Conservation (phyloP, 768 basidiomycete species). For the Lactarius akahatsu region DNA sequence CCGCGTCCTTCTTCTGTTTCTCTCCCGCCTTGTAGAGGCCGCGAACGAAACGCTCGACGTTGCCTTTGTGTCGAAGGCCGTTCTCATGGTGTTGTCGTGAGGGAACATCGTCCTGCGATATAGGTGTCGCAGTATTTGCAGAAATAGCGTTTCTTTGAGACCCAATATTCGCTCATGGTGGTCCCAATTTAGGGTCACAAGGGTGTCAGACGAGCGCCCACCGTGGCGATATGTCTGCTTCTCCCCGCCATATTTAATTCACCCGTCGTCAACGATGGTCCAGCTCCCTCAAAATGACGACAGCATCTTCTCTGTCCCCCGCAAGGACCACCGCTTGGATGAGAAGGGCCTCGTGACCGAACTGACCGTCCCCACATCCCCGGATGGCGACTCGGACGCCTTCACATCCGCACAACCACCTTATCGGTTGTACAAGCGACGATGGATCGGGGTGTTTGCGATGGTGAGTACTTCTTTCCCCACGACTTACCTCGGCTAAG, state of each 20-base stretch:
- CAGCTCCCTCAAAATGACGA: background rate
- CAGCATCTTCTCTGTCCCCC: background rate
- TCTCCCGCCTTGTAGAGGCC: constrained; percentile 92
- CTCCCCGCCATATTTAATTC: background rate
- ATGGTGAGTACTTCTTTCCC: constrained; percentile 45
- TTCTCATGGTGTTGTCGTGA: constrained; percentile 91
- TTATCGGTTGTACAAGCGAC: constrained; percentile 68
- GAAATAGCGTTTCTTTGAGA: constrained; percentile 87
- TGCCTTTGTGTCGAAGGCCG: constrained; percentile 92
- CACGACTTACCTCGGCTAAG: background rate
- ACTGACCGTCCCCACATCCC: background rate
- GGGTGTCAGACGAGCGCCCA: background rate
- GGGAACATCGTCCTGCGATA: constrained; percentile 93
- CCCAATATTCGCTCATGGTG: constrained; percentile 88
- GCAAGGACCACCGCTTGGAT: too few relatives aligned
- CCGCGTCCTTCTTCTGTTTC: constrained; percentile 78
- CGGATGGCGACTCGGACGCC: background rate
- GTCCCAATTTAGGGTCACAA: constrained; percentile 16
- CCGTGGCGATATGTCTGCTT: too few relatives aligned
- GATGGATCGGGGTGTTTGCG: constrained; percentile 64
- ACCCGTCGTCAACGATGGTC: background rate
- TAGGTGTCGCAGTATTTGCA: constrained; percentile 98
- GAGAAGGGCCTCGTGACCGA: background rate
- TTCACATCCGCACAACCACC: background rate
- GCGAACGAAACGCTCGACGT: constrained; percentile 87